Conservation (phyloP, 129 eudicot genomes). For the Silybum marianum region DNA sequence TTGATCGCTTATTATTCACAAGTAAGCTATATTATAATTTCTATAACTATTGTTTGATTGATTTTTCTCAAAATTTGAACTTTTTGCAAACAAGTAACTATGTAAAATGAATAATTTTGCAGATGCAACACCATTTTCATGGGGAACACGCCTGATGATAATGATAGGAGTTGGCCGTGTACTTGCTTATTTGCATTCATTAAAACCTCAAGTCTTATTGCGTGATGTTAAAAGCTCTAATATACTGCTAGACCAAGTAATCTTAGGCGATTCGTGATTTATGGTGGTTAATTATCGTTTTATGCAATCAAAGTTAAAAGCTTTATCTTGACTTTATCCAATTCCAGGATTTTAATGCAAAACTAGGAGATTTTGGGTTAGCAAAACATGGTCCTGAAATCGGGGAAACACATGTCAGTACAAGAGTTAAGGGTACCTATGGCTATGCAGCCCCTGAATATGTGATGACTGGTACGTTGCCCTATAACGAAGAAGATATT, state of each 20-base stretch:
- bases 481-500: neutral
- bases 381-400: neutral
- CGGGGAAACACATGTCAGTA: conserved; percentile 8
- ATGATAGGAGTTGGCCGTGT: conserved; percentile 31
- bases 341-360: conserved; percentile 27
- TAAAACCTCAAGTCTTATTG: neutral
- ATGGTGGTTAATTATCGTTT: neutral
- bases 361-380: conserved; percentile 26
- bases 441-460: neutral
- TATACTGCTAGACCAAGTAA: conserved; percentile 31
- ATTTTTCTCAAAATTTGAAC: neutral
- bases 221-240: neutral
- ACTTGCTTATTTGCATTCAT: conserved; percentile 19
- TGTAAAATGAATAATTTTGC: conserved; percentile 1
- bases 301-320: neutral
- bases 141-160: conserved; percentile 25
- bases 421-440: neutral
- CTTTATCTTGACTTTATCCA: neutral
- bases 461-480: neutral
- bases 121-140: conserved; percentile 24
- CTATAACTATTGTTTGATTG: neutral
- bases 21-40: conserved; percentile 10
- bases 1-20: conserved; percentile 11
- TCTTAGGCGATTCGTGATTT: neutral
- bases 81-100: too few species aligned